Evolutionary conservation across 352 stramenopile species (phyloP).

Genomic region (Globisporangium rhizosaccharum): DNA sequence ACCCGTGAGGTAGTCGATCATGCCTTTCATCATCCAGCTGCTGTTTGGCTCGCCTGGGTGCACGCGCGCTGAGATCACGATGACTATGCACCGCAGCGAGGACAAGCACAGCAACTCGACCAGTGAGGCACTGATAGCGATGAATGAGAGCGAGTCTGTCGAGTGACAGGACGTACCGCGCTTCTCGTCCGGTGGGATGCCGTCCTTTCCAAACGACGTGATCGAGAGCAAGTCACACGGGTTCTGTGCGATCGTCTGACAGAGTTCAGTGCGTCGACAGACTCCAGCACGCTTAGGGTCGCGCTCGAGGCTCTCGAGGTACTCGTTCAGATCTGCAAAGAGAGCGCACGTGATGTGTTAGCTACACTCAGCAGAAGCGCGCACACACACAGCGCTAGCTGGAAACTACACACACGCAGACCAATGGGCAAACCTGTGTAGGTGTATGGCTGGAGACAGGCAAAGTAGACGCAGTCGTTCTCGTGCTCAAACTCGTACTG

Average conservation of each 20-base stretch:
- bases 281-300: slow-evolving; percentile 37
- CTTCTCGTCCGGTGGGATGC: slow-evolving; percentile 37
- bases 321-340: slow-evolving; percentile 57
- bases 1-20: slow-evolving; percentile 87
- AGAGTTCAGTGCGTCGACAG: slow-evolving; percentile 69
- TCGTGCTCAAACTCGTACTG: slow-evolving; percentile 65
- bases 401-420: neutral
- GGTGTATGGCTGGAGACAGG: slow-evolving; percentile 83
- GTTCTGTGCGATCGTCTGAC: slow-evolving; percentile 80
- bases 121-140: neutral
- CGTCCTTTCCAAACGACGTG: slow-evolving; percentile 48
- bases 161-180: slow-evolving; percentile 21
- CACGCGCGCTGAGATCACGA: slow-evolving; percentile 85
- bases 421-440: slow-evolving; percentile 51
- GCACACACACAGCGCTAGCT: neutral
- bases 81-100: slow-evolving; percentile 24
- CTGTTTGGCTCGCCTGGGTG: slow-evolving; percentile 87
- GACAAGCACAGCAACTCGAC: neutral
- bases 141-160: neutral
- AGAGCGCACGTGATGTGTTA: neutral
- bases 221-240: slow-evolving; percentile 87
- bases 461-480: slow-evolving; percentile 76
- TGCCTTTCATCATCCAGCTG: slow-evolving; percentile 92
- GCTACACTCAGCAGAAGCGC: neutral
- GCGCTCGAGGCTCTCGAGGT: slow-evolving; percentile 52